phyloP scores from a whole-genome alignment of 129 eudicot species.

The Lactuca sativa region DNA sequence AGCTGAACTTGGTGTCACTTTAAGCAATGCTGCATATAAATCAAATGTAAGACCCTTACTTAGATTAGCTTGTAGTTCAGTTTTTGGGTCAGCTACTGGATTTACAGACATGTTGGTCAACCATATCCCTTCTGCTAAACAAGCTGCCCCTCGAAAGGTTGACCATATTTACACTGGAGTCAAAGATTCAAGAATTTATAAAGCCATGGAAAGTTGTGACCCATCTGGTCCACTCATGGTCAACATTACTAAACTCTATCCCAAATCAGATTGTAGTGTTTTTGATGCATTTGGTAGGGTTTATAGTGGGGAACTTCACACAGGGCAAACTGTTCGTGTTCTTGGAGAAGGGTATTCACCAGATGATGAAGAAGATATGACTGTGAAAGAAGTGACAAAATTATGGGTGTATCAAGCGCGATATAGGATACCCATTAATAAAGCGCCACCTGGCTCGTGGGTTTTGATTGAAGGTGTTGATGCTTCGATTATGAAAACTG shows the following conservation, averaged over 20 bases:
- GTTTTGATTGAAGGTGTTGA: conserved; percentile 99
- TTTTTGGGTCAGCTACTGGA: conserved; percentile 97
- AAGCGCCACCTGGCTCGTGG: conserved; percentile 99
- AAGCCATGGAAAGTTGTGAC: conserved; percentile 77
- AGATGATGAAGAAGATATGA: conserved; percentile 99
- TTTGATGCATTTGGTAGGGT: conserved; percentile 99
- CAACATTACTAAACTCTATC: conserved; percentile 83
- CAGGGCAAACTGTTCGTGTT: conserved; percentile 91
- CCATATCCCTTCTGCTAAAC: conserved; percentile 92
- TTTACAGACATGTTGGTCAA: conserved; percentile 96
- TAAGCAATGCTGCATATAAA: conserved; percentile 77
- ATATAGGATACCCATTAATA: conserved; percentile 83
- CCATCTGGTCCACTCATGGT: conserved; percentile 95
- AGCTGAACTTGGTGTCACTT: conserved; percentile 87
- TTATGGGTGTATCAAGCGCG: conserved; percentile 98
- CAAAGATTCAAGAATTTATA: conserved; percentile 62
- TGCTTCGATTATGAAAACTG: conserved; percentile 99
- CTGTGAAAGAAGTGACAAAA: conserved; percentile 91
- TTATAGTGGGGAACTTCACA: conserved; percentile 83
- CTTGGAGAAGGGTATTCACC: conserved; percentile 99
- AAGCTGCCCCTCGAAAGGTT: conserved; percentile 68
- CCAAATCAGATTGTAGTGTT: conserved; percentile 92
- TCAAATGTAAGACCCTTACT: conserved; percentile 91
- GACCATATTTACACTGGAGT: conserved; percentile 91
- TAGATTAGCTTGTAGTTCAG: conserved; percentile 91